Percentiles rank a stretch among this genome's conserved stretches.
Evolutionary conservation across 352 stramenopile species (phyloP).

Genomic region (Bremia lactucae): DNA sequence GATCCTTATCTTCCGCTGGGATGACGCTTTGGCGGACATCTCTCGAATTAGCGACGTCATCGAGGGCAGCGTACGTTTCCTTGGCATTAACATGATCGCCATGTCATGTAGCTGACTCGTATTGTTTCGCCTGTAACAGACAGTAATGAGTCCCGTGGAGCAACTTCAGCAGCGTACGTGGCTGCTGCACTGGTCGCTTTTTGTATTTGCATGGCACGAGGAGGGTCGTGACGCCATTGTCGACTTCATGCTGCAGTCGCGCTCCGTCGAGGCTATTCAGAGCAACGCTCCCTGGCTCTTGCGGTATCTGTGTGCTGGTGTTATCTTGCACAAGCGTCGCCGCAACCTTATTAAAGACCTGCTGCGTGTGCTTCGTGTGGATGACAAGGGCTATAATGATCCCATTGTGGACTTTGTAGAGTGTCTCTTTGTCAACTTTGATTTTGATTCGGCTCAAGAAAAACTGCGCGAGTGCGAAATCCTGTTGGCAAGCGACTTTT

Average conservation of each 20-base stretch:
- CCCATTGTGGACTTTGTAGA: conserved; percentile 93
- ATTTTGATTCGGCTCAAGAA: conserved; percentile 96
- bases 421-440: conserved; percentile 96
- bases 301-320: conserved; percentile 92
- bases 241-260: conserved; percentile 91
- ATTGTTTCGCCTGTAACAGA: conserved; percentile 19
- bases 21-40: conserved; percentile 90
- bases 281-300: conserved; percentile 97
- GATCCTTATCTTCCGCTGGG: conserved; percentile 95
- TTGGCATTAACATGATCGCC: not conserved
- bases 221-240: conserved; percentile 94
- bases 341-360: conserved; percentile 91
- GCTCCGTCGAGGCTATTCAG: conserved; percentile 94
- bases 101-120: too few species aligned
- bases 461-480: conserved; percentile 90
- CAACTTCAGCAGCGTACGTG: conserved; percentile 96
- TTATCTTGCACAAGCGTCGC: conserved; percentile 95
- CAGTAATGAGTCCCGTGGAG: conserved; percentile 76
- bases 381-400: conserved; percentile 76
- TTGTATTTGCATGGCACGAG: conserved; percentile 89
- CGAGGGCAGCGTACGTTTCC: conserved; percentile 78
- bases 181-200: conserved; percentile 98
- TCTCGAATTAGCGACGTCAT: conserved; percentile 91
- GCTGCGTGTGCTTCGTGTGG: conserved; percentile 90
- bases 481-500: conserved; percentile 95